Evolutionary conservation across 495 filamentous ascomycete genomes (phyloP).

Genomic region (Penicillium chermesinum): DNA sequence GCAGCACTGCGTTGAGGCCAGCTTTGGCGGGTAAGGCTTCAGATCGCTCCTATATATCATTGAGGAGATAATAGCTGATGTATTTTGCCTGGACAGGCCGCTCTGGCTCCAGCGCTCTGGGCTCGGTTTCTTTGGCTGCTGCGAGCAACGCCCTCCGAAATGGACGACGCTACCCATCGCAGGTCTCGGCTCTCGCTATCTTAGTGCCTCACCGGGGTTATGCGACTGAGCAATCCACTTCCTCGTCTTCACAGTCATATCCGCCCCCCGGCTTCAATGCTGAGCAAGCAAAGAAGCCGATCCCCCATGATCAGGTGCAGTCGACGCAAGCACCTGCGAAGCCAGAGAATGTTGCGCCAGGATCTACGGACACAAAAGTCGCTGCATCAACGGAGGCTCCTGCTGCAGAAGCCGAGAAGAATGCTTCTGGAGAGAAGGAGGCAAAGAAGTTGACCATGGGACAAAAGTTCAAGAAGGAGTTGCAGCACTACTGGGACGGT

Average conservation of each 20-base stretch:
- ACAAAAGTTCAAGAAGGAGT: slow-evolving; percentile 91
- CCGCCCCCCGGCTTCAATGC: slow-evolving; percentile 94
- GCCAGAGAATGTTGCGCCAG: slow-evolving; percentile 38
- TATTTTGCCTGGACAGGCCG: slow-evolving; percentile 24
- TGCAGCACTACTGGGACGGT: slow-evolving; percentile 95
- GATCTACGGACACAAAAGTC: slow-evolving; percentile 38
- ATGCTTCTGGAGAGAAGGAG: slow-evolving; percentile 61
- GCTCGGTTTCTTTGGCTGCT: slow-evolving; percentile 28
- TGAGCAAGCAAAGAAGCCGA: slow-evolving; percentile 83
- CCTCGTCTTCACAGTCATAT: slow-evolving; percentile 50
- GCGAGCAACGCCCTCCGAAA: slow-evolving; percentile 53
- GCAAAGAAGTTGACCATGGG: slow-evolving; percentile 79
- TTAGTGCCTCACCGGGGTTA: slow-evolving; percentile 59
- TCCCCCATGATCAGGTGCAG: slow-evolving; percentile 47
- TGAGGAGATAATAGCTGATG: slow-evolving; percentile 4
- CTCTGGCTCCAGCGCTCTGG: slow-evolving; percentile 32
- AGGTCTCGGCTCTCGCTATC: slow-evolving; percentile 59
- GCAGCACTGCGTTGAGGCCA: slow-evolving; percentile 31
- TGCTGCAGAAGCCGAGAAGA: slow-evolving; percentile 45
- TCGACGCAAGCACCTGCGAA: slow-evolving; percentile 24
- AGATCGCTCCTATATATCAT: not conserved
- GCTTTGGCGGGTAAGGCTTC: slow-evolving; percentile 25
- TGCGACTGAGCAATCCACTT: slow-evolving; percentile 67
- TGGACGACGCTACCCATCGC: slow-evolving; percentile 52
- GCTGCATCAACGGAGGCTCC: slow-evolving; percentile 37